Base-by-base conservation (phyloP, 176 grass and related monocot species). In the Triticum turgidum region DNA sequence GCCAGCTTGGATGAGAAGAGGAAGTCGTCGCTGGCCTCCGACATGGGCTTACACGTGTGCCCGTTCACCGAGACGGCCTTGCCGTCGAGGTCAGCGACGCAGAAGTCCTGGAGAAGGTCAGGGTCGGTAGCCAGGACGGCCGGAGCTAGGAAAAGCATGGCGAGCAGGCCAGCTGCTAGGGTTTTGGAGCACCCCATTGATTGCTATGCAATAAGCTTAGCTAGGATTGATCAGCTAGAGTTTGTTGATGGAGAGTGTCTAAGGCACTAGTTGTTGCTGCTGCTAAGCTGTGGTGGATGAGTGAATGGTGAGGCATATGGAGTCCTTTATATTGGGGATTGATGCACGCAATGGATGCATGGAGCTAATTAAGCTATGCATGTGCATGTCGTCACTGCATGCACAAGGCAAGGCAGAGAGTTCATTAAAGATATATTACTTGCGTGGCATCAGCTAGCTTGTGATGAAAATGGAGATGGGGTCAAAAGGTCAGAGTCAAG, bases 41-140 rank as follows among this genome's bases (percentile, higher is more conserved):
- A 65, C 1, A 62, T 0, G 1, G 84, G 87, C 81, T 77, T 20
- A 77, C 94, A 95, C 0, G 89, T 77, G 69, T 83, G 76, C 0
- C 94, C 94, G 54, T 95, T 93, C 45, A 49, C 45, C 12, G 45
- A 49, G 45, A 49, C 12, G 4, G 45, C 45, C 45, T 49, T 49
- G 12, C 12, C 45, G 4, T 49, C 12, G 12, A 49, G 17, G 73
- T 90, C 88, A 17, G 79, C 84, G 39, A 86, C 79, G 73, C 88
- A 90, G 52, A 86, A 90, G 41, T 90, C 88, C 4, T 90, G 88
- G 72, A 86, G 84, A 78, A 84, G 88, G 41, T 56, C 86, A 22
- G 84, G 88, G 79, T 90, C 88, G 54, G 45, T 14, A 1, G 45
- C 78, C 6, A 56, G 21, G 39, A 44, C 2, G 17, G 39, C 15